Percentiles rank a stretch among this genome's conserved stretches.
Evolutionary conservation across 1,284 basidiomycete species (phyloP).

Genomic region (Cutaneotrichosporon spelunceum): DNA sequence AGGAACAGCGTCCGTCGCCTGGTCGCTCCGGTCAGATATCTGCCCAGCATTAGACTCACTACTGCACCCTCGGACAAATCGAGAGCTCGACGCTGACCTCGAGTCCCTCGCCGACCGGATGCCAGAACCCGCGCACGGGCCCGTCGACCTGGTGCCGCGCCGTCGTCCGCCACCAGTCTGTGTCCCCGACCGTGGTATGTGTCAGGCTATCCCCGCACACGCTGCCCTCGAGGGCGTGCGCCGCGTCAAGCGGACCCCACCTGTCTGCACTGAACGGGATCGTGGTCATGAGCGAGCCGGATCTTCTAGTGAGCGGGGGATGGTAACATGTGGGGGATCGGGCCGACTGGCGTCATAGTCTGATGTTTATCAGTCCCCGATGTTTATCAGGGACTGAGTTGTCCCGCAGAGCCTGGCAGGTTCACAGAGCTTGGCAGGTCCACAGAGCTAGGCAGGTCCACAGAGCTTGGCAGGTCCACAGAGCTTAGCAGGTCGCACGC

Average conservation of each 20-base stretch:
- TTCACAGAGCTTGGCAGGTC: not conserved
- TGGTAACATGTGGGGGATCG: no score
- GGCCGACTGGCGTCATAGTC: not conserved
- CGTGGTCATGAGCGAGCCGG: not conserved
- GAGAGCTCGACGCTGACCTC: slow-evolving; percentile 30
- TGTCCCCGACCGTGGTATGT: slow-evolving; percentile 16
- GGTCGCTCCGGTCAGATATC: slow-evolving; percentile 29
- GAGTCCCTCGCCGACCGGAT: slow-evolving; percentile 21
- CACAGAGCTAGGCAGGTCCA: not conserved
- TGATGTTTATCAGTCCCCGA: not conserved
- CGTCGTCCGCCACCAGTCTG: slow-evolving; percentile 38
- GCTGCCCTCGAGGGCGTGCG: slow-evolving; percentile 8
- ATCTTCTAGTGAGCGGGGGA: no score
- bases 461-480: no score
- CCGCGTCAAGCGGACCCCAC: slow-evolving; percentile 14
- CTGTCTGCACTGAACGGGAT: slow-evolving; percentile 14
- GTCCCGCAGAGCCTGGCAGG: no score
- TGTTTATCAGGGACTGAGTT: not conserved
- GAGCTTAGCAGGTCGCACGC: no score
- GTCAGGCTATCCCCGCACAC: slow-evolving; percentile 11
- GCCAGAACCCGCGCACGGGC: slow-evolving; percentile 25
- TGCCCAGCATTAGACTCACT: slow-evolving; percentile 13
- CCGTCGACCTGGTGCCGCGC: slow-evolving; percentile 27
- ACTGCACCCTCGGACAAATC: slow-evolving; percentile 21
- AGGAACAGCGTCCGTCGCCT: slow-evolving; percentile 32